Conservation (phyloP, 2,329 filamentous ascomycete genomes). For the Passalora sequoiae region DNA sequence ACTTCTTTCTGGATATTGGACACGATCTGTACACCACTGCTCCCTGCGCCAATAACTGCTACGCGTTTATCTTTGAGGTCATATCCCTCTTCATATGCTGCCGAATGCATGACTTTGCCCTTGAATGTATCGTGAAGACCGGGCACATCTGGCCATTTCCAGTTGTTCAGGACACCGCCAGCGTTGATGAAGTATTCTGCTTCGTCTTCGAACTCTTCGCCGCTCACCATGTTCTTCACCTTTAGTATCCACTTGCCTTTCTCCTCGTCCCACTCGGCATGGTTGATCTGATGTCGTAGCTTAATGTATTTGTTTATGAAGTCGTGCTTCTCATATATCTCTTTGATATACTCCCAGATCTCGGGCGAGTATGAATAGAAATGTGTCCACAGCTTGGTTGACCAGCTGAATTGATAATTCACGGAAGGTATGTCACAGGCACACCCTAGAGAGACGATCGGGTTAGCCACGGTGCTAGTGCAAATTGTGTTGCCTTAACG, state of each 20-base stretch:
- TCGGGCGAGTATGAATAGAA: conserved; percentile 47
- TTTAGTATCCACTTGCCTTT: conserved; percentile 39
- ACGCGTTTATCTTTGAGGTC: conserved; percentile 37
- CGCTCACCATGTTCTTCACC: conserved; percentile 33
- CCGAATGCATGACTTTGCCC: conserved; percentile 42
- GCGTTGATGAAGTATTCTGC: conserved; percentile 43
- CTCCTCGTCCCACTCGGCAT: conserved; percentile 42
- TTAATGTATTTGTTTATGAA: conserved; percentile 46
- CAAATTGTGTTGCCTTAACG: too few relatives aligned
- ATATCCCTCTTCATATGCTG: conserved; percentile 40
- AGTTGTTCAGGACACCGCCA: conserved; percentile 42
- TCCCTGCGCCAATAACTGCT: conserved; percentile 41
- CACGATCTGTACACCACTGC: conserved; percentile 42
- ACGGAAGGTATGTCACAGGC: conserved; percentile 46
- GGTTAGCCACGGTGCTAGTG: too few relatives aligned
- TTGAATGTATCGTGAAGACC: conserved; percentile 39
- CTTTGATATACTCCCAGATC: conserved; percentile 48
- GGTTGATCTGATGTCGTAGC: conserved; percentile 42
- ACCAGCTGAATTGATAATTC: conserved; percentile 49
- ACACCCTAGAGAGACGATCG: too few relatives aligned
- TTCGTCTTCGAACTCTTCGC: conserved; percentile 31
- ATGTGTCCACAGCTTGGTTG: conserved; percentile 46
- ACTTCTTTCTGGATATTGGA: conserved; percentile 39
- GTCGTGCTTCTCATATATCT: conserved; percentile 40
- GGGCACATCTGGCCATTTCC: conserved; percentile 42